Evolutionary conservation across 805 yeast species (phyloP), one percentile per base, ranked within the genome.

Genomic region (Debaryomyces castellii): DNA sequence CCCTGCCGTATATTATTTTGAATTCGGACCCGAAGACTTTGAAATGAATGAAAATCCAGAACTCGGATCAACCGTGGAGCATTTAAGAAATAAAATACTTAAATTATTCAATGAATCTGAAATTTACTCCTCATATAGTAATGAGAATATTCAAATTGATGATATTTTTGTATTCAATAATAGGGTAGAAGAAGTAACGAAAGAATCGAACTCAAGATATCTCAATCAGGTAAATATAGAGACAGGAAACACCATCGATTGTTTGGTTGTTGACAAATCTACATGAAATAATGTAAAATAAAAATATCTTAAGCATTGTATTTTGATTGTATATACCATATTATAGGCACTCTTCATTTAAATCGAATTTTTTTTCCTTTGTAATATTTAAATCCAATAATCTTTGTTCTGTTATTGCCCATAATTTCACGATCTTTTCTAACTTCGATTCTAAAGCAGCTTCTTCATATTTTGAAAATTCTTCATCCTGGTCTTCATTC

Each of bases 1-100:
- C 25, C 63, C 45, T 44, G 58, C 85, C 25, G 70, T 69, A 21
- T 87, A 83, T 59, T 87, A 86, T 60, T 74, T 86, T 52, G 95
- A 87, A 59, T 88, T 88, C 63, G 80, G 87, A 24, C 94, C 95
- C 0, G 91, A 85, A 53, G 96, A 88, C 55, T 87, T 81, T 58
- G 81, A 80, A 49, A 61, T 65, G 52, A 77, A 77, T 49, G 79
- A 65, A 5, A 62, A 87, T 46, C 85, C 83, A 4, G 91, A 81
- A 48, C 76, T 73, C 44, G 96, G 96, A 1, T 81, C 91, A 8
- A 78, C 83, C 16, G 72, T 91, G 27, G 76, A 71, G 14, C 81
- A 83, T 51, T 71, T 89, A 45, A 76, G 89, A 50, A 52, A 62
- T 1, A 85, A 82, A 58, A 64, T 83, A 2, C 74, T 82, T 28